Evolutionary conservation across 1,139 yeast species (phyloP).

Genomic region (Taphrina flavorubra): DNA sequence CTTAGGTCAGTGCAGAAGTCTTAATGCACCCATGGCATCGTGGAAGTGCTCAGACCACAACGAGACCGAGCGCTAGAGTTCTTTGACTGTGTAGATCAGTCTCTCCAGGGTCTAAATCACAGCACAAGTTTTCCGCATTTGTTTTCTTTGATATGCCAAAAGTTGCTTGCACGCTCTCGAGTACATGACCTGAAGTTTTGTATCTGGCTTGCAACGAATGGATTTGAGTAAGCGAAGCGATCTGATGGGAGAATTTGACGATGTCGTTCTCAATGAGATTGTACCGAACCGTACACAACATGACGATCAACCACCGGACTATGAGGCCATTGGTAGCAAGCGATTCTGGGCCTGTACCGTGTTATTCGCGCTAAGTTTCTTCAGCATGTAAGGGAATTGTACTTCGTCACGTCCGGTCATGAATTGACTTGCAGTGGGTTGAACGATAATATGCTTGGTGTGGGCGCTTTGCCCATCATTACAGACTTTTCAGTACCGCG

Average conservation of each 20-base stretch:
- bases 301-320: not conserved
- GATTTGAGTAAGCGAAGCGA: not conserved
- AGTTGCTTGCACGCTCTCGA: no score
- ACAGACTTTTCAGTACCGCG: not conserved
- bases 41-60: not conserved
- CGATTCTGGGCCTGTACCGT: slow-evolving; percentile 2
- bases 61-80: not conserved
- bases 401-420: not conserved
- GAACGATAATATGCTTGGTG: slow-evolving; percentile 5
- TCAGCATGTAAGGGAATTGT: not conserved
- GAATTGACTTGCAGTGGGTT: not conserved
- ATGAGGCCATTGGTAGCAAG: not conserved
- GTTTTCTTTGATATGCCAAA: no score
- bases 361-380: not conserved
- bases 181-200: no score
- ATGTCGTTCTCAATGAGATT: not conserved
- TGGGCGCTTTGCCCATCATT: slow-evolving; percentile 8
- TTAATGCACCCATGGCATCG: not conserved
- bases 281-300: not conserved
- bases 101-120: no score
- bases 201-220: no score
- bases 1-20: no score
- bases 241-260: not conserved
- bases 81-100: no score
- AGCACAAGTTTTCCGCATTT: no score